phyloP scores from a whole-genome alignment of 148 eudicot species.

The Diospyros lotus region DNA sequence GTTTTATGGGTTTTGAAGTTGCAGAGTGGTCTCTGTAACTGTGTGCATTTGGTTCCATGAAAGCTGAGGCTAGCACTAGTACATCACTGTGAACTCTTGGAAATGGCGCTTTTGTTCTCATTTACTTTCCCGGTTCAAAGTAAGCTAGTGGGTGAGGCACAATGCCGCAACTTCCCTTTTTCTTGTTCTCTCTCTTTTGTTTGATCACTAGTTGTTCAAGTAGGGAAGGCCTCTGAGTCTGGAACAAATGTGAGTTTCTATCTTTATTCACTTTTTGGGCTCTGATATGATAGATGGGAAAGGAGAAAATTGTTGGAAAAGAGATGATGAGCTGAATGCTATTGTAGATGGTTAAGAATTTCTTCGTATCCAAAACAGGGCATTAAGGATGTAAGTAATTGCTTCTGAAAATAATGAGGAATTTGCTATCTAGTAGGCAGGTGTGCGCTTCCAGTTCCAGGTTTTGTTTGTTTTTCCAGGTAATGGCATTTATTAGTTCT shows the following conservation, averaged over 20 bases:
- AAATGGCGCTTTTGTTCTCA: neutral
- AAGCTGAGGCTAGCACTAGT: neutral
- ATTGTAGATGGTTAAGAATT: neutral
- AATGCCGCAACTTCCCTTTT: neutral
- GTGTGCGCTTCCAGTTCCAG: neutral
- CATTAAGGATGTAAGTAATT: neutral
- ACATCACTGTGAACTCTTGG: neutral
- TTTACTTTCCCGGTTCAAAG: no score
- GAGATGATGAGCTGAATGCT: neutral
- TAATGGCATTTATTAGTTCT: no score
- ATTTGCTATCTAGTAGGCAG: neutral
- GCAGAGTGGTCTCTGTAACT: neutral
- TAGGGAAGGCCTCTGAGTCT: neutral
- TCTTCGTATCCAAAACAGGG: neutral
- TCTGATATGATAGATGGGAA: neutral
- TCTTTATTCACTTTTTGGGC: neutral
- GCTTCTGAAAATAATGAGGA: neutral
- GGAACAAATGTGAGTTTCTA: neutral
- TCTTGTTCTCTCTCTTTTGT: slow-evolving; percentile 5
- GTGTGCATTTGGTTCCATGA: neutral
- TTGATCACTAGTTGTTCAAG: slow-evolving; percentile 6
- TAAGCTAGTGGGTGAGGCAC: neutral
- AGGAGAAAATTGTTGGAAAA: neutral
- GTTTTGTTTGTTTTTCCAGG: neutral
- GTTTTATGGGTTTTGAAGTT: slow-evolving; percentile 8